Evolutionary conservation across 2,329 filamentous ascomycete genomes (phyloP), one percentile per base, ranked within the genome.

Genomic region (Colletotrichum gloeosporioides): DNA sequence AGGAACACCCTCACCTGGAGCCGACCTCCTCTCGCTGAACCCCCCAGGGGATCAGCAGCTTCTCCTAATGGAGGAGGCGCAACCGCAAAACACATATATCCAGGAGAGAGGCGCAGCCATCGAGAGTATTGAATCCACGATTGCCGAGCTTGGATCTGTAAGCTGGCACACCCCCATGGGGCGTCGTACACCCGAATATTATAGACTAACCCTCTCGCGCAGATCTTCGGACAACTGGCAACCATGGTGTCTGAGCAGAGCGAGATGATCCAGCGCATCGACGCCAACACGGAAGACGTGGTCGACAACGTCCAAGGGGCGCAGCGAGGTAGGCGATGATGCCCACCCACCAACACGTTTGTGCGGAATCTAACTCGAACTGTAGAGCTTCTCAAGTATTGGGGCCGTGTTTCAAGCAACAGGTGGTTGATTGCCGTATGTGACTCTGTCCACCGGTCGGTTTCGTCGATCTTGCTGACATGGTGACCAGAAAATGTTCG

Each of bases 291-390:
- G 2, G 97, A 99, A 82, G 96, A 98, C 80, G 95, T 99, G 8
- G 96, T 99, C 71, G 96, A 99, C 82, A 99, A 99, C 81, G 96
- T 99, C n/a, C 92, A 98, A 82, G 97, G 97, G 22, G 97, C 97
- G 8, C 97, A 99, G 84, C 91, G 96, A 78, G 77, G 77, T 78
- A 53, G 53, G 75, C 27, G 57, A 27, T 16, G 22, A 49, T n/a
- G 44, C 1, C 13, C 22, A 32, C 15, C n/a, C 25, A 31, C 13
- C 22, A n/a, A 8, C n/a, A 53, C n/a, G 34, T 4, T 34, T 62
- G 22, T 27, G 44, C 18, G 44, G 44, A 22, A 49, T 59, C 65
- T 76, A 25, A 76, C 32, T 25, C 53, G 29, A 29, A 6, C 13
- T 65, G 29, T 44, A 78, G 96, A 99, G 86, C 84, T 99, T 82